Conservation (phyloP, 2,329 filamentous ascomycete species). For the Stagonosporopsis rhizophila region DNA sequence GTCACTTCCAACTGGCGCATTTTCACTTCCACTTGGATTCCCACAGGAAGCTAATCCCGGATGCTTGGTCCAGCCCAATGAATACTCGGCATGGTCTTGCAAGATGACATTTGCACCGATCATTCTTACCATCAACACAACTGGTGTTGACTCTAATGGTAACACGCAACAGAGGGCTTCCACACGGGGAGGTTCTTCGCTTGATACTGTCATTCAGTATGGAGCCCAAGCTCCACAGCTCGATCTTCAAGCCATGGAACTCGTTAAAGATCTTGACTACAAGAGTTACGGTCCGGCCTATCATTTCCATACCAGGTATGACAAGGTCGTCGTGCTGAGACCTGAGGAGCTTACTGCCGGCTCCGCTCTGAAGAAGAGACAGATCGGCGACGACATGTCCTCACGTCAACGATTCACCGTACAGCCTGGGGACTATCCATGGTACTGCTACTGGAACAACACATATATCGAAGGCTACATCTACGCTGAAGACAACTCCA, state of each 20-base stretch:
- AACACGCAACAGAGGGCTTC: constrained; percentile 28
- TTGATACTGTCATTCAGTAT: constrained; percentile 60
- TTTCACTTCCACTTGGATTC: constrained; percentile 55
- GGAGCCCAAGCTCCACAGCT: constrained; percentile 67
- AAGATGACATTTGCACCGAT: constrained; percentile 47
- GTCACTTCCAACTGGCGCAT: constrained; percentile 60
- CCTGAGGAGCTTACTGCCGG: constrained; percentile 47
- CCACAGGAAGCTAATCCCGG: constrained; percentile 57
- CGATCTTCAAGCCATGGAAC: constrained; percentile 56
- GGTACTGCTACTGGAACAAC: constrained; percentile 74
- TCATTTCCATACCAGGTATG: constrained; percentile 68
- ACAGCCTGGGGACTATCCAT: constrained; percentile 66
- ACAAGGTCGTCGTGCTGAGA: constrained; percentile 68
- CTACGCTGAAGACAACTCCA: constrained; percentile 64
- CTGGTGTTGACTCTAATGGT: constrained; percentile 12
- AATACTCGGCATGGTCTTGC: constrained; percentile 61
- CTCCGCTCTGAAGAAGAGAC: constrained; percentile 27
- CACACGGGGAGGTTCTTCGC: constrained; percentile 31
- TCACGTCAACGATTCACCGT: constrained; percentile 53
- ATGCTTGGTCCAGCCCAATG: constrained; percentile 57
- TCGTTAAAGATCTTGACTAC: constrained; percentile 66
- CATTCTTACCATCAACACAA: constrained; percentile 38
- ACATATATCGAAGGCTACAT: constrained; percentile 73
- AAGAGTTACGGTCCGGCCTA: constrained; percentile 65
- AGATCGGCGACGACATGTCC: constrained; percentile 22